Conservation (phyloP, 1,284 basidiomycete species). For the Paramarasmius palmivorus region DNA sequence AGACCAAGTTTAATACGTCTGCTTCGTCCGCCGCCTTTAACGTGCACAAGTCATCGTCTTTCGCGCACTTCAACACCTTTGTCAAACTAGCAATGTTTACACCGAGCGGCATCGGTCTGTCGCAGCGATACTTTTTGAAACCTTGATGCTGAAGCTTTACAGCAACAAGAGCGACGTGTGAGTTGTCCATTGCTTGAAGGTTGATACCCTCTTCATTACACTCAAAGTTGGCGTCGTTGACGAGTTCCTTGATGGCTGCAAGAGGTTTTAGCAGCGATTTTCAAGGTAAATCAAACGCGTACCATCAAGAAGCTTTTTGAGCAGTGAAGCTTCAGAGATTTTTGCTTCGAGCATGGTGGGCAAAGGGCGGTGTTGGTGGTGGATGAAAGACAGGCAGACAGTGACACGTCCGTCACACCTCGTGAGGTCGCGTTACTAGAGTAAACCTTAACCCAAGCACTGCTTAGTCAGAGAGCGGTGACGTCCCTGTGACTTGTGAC, state of each 20-base stretch:
- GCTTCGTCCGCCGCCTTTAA: constrained; percentile 92
- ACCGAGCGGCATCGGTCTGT: constrained; percentile 93
- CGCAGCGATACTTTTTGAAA: constrained; percentile 92
- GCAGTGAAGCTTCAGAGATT: constrained; percentile 77
- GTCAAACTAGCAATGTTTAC: constrained; percentile 89
- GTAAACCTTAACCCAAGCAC: too few species aligned
- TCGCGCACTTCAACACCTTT: constrained; percentile 97
- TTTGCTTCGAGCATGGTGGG: constrained; percentile 86
- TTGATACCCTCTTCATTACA: constrained; percentile 95
- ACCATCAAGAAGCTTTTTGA: constrained; percentile 91
- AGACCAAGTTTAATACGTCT: constrained; percentile 87
- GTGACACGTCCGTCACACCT: too few species aligned
- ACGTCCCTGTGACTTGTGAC: too few species aligned
- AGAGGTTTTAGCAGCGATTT: background rate
- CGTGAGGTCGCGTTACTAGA: background rate
- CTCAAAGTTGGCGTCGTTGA: constrained; percentile 97
- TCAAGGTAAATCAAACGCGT: constrained; percentile 25
- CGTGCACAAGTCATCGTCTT: constrained; percentile 93
- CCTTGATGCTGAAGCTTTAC: constrained; percentile 77
- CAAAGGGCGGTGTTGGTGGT: too few species aligned
- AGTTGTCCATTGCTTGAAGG: constrained; percentile 99
- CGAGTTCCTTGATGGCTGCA: constrained; percentile 94
- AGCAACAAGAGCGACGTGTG: constrained; percentile 95
- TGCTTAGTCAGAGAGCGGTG: too few species aligned
- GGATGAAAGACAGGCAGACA: background rate